Percentiles rank a stretch among this genome's conserved stretches.
Conservation (phyloP, 306 rosid species). For the Cucurbita maxima region DNA sequence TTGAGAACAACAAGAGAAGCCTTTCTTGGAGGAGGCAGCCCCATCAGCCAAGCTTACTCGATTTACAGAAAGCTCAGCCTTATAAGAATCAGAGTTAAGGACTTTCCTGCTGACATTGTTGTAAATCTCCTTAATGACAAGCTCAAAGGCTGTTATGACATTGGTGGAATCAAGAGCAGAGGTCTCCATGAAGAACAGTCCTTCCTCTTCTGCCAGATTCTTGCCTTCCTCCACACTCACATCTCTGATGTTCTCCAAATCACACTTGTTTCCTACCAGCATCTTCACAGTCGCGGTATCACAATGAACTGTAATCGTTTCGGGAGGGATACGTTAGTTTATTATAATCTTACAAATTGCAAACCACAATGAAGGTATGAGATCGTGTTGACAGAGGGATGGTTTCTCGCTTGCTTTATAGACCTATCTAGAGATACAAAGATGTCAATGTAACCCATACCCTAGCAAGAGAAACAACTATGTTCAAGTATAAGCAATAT, state of each 20-base stretch:
- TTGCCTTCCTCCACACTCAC: constrained; percentile 70
- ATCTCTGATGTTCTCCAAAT: constrained; percentile 74
- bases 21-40: constrained; percentile 38
- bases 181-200: constrained; percentile 87
- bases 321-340: not conserved
- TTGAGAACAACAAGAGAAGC: constrained; percentile 52
- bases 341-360: not conserved
- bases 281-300: constrained; percentile 61
- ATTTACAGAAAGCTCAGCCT: constrained; percentile 69
- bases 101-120: constrained; percentile 61
- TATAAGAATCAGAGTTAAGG: constrained; percentile 66
- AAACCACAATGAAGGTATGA: not conserved
- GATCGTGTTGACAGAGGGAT: not conserved
- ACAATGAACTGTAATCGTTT: constrained; percentile 52
- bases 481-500: not conserved
- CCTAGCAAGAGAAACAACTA: not conserved
- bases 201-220: constrained; percentile 68
- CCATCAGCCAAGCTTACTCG: constrained; percentile 57
- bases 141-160: constrained; percentile 69
- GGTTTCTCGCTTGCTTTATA: not conserved
- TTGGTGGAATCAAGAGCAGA: constrained; percentile 84
- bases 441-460: not conserved
- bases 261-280: constrained; percentile 92
- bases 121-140: constrained; percentile 69
- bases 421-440: not conserved